phyloP scores from a whole-genome alignment of 768 basidiomycete species.

The Clitopilus hobsonii region DNA sequence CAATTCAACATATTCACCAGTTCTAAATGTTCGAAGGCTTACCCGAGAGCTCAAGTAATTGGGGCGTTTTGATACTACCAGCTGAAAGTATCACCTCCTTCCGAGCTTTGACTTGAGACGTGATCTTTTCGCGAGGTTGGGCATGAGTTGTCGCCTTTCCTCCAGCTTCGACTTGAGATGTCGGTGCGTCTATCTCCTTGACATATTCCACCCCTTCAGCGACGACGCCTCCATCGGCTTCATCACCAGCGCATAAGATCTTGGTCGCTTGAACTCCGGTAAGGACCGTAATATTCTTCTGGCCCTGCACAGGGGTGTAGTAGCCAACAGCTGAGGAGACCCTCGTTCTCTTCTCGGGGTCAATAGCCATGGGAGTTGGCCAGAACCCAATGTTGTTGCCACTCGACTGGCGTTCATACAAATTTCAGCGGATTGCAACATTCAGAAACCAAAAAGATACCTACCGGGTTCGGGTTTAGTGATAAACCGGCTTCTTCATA shows the following conservation, averaged over 20 bases:
- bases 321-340: neutral
- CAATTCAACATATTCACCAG: neutral
- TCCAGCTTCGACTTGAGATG: too few species aligned
- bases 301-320: neutral
- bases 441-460: neutral
- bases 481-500: neutral
- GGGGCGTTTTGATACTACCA: slow-evolving; percentile 2
- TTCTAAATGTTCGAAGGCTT: neutral
- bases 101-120: neutral
- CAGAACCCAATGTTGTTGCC: neutral
- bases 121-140: too few species aligned
- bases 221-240: neutral
- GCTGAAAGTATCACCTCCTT: slow-evolving; percentile 6
- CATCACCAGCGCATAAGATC: neutral
- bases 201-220: slow-evolving; percentile 1
- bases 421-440: too few species aligned
- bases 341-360: neutral
- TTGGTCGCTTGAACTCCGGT: neutral
- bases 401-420: neutral
- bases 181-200: neutral
- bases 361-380: neutral
- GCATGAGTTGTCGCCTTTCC: too few species aligned
- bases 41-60: slow-evolving; percentile 7
- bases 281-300: neutral
- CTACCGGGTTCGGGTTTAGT: neutral